Evolutionary conservation across 371 early-diverging fungal species (phyloP), one percentile per base, ranked within the genome.

Genomic region (Mortierella sp.): DNA sequence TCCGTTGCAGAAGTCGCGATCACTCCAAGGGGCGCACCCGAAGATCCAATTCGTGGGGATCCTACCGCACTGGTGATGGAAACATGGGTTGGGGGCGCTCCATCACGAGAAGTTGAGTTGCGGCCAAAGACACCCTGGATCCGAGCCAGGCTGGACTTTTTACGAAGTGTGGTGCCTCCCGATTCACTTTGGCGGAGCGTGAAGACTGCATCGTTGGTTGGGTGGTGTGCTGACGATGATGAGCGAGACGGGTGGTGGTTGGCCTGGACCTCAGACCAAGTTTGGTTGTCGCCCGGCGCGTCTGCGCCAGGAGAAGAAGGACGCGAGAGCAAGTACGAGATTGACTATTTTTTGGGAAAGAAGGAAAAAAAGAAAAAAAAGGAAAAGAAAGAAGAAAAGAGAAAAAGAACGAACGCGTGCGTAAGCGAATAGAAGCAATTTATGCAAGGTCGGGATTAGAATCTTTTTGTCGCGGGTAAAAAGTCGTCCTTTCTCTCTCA

Each of bases 241-340:
- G 38, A 45, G 75, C 72, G 31, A 21, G 48, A 19, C 14, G 42
- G 42, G 42, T 68, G 71, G 48, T 72, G 45, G 65, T 48, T 72
- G 26, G 79, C 82, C 57, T 84, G 85, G 19, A 81, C 75, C n/a
- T 81, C 81, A 2, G 84, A 80, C 85, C 81, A 84, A 2, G 85
- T 84, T 72, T 84, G 85, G 75, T 79, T 72, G 54, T 84, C 85
- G 0, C 81, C 68, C 7, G 81, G 70, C 2, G 70, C 50, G 28
- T 81, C 82, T 8, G 72, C 74, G 5, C 81, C 85, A 34, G 82
- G 85, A 0, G 79, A 77, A 1, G 74, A 76, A 9, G 85, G 85
- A 8, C 85, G 76, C 2, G 81, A 81, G 1, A 84, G 72, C 34
- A 84, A 74, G 68, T 84, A 84, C 1, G 81, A 73, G 60, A 84